Conservation (phyloP, 2,329 filamentous ascomycete species). For the Helotiales sp. region DNA sequence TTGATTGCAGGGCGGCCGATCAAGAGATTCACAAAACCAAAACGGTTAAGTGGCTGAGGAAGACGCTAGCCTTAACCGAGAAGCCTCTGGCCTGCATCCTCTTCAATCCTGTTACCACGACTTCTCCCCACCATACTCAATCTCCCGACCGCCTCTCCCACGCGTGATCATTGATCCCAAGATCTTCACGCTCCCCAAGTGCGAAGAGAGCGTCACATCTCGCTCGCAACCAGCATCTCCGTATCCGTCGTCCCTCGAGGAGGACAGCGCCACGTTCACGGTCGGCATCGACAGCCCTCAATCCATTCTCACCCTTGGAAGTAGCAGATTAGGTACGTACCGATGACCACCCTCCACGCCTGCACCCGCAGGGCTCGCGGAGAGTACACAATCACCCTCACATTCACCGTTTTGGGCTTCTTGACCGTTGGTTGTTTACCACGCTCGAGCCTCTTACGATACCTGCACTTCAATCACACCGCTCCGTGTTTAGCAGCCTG, state of each 20-base stretch:
- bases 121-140: constrained; percentile 18
- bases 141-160: constrained; percentile 8
- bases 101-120: constrained; percentile 5
- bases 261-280: constrained; percentile 17
- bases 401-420: constrained; percentile 2
- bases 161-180: constrained; percentile 18
- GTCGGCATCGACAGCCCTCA: constrained; percentile 12
- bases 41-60: constrained; percentile 4
- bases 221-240: background rate
- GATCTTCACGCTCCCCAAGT: constrained; percentile 12
- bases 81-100: constrained; percentile 6
- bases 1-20: constrained; percentile 6
- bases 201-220: constrained; percentile 15
- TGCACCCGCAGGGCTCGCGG: background rate
- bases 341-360: constrained; percentile 2
- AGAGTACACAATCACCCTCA: background rate
- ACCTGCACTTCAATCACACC: constrained; percentile 19
- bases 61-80: constrained; percentile 15
- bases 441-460: constrained; percentile 16
- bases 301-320: constrained; percentile 16
- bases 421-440: background rate
- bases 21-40: background rate
- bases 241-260: constrained; percentile 4
- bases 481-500: constrained; percentile 26
- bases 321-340: constrained; percentile 26